phyloP scores from a whole-genome alignment of 2,329 filamentous ascomycete genomes.

The Verticillium dahliae region DNA sequence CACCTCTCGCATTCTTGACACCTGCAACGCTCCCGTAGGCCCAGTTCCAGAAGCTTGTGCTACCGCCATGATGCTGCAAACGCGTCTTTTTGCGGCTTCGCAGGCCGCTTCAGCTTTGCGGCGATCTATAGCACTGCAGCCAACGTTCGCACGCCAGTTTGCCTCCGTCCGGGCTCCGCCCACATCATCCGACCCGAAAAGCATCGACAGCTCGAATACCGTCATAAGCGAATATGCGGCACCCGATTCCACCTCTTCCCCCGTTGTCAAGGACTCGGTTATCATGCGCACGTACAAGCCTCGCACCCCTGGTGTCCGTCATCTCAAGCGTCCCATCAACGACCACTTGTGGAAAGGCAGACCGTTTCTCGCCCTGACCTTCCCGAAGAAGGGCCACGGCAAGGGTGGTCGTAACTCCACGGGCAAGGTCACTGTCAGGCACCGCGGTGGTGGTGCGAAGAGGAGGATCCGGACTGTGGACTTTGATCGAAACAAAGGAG shows the following conservation, averaged over 20 bases:
- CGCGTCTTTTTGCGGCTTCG: background rate
- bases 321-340: constrained; percentile 88
- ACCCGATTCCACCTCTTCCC: constrained; percentile 4
- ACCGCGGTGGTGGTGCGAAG: constrained; percentile 88
- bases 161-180: background rate
- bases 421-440: constrained; percentile 80
- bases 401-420: constrained; percentile 90
- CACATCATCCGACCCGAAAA: constrained; percentile 4
- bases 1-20: background rate
- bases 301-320: constrained; percentile 83
- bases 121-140: background rate
- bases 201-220: constrained; percentile 11
- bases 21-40: background rate
- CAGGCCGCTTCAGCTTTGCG: background rate
- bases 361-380: constrained; percentile 75
- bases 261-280: constrained; percentile 27
- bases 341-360: constrained; percentile 95
- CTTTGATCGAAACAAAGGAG: constrained; percentile 71
- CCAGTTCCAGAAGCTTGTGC: background rate
- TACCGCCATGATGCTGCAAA: background rate
- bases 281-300: constrained; percentile 84
- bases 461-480: constrained; percentile 88
- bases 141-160: background rate
- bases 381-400: constrained; percentile 84
- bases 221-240: constrained; percentile 11